These are phyloP conservation scores for Rhynchospora tenuis DNA, from an alignment of 176 grass and related monocot species.

Conservation along the genomic window DNA sequence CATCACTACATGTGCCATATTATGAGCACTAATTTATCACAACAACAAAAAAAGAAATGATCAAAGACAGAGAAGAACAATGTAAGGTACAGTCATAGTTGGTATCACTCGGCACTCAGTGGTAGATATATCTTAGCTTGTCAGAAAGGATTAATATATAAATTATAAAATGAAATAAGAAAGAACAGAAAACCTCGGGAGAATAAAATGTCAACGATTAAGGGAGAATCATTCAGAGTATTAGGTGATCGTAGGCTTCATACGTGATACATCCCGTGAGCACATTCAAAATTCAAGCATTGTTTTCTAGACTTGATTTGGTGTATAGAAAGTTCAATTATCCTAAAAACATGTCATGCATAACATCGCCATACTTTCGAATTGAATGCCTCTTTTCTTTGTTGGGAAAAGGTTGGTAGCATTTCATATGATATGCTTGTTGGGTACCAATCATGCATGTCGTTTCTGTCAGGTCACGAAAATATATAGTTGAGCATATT, in stretches of 20 bases:
- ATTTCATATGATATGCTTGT: constrained; percentile 17
- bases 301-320: constrained; percentile 9
- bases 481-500: constrained; percentile 5
- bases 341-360: background rate
- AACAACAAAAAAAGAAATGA: background rate
- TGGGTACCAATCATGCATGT: background rate
- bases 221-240: constrained; percentile 27
- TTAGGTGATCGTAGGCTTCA: constrained; percentile 6
- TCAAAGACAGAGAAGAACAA: background rate
- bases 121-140: background rate
- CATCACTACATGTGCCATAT: background rate
- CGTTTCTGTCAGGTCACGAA: background rate
- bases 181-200: constrained; percentile 1
- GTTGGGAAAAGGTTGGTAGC: background rate
- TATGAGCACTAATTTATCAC: background rate
- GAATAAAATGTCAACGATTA: constrained; percentile 26
- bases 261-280: constrained; percentile 23
- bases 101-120: background rate
- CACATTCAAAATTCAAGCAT: constrained; percentile 20
- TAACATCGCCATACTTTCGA: background rate
- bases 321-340: background rate
- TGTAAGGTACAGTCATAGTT: background rate
- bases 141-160: background rate
- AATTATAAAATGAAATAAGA: background rate
- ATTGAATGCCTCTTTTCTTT: constrained; percentile 14